Conservation (phyloP, 495 filamentous ascomycete species). For the Astrocystis sublimbata region DNA sequence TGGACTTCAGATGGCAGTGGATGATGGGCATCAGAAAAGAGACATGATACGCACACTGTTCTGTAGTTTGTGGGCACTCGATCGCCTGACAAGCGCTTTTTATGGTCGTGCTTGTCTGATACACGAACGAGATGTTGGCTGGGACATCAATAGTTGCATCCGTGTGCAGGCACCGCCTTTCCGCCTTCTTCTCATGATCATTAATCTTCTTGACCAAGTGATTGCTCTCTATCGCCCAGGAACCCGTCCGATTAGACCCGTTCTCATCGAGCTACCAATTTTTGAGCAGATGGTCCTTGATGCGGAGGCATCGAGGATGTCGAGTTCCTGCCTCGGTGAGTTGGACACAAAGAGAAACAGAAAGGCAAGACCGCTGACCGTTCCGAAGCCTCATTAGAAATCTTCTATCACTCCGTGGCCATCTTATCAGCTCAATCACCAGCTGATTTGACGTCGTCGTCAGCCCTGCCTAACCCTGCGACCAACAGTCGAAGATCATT, state of each 20-base stretch:
- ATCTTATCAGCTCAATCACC: slow-evolving; percentile 54
- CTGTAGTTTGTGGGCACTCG: slow-evolving; percentile 68
- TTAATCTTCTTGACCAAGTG: slow-evolving; percentile 60
- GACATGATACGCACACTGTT: slow-evolving; percentile 50
- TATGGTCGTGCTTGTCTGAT: slow-evolving; percentile 66
- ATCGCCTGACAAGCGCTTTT: slow-evolving; percentile 63
- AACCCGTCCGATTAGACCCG: slow-evolving; percentile 46
- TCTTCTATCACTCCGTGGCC: slow-evolving; percentile 69
- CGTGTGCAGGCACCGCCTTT: slow-evolving; percentile 43
- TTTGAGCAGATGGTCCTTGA: slow-evolving; percentile 66
- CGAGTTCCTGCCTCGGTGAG: slow-evolving; percentile 50
- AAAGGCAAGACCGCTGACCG: slow-evolving; percentile 16
- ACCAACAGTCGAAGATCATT: slow-evolving; percentile 61
- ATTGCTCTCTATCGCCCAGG: slow-evolving; percentile 68
- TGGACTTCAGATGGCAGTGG: slow-evolving; percentile 59
- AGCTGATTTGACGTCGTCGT: slow-evolving; percentile 38
- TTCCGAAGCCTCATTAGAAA: slow-evolving; percentile 59
- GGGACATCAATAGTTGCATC: slow-evolving; percentile 56
- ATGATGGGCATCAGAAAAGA: slow-evolving; percentile 27
- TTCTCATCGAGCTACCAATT: slow-evolving; percentile 56
- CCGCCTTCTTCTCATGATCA: slow-evolving; percentile 47
- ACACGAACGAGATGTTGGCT: slow-evolving; percentile 62
- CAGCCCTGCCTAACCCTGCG: slow-evolving; percentile 57
- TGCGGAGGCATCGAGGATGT: slow-evolving; percentile 40
- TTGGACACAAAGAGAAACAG: background rate